Conservation (phyloP, 805 yeast species). For the Metschnikowia koreensis region DNA sequence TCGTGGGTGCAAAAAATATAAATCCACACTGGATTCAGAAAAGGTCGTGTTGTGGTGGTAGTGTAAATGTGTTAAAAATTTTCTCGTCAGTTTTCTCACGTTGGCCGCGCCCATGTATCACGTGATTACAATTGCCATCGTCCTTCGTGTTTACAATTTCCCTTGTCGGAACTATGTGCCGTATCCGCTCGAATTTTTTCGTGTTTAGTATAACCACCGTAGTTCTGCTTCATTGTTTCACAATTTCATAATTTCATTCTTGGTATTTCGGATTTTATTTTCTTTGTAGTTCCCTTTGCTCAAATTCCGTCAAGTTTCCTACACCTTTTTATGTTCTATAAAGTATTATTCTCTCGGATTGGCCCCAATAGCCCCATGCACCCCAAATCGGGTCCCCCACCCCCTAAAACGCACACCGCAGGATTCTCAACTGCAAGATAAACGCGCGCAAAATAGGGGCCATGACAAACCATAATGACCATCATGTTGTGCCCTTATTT, state of each 20-base stretch:
- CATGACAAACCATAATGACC: too few species aligned
- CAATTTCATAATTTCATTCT: background rate
- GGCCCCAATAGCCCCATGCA: too few species aligned
- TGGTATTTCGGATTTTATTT: background rate
- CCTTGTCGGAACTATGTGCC: too few species aligned
- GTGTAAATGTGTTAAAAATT: slow-evolving; percentile 22
- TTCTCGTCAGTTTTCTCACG: background rate
- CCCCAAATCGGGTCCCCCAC: too few species aligned
- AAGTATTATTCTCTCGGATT: too few species aligned
- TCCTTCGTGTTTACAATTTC: too few species aligned
- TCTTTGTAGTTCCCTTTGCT: too few species aligned
- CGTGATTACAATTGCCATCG: background rate
- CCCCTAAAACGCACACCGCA: too few species aligned
- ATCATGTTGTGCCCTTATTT: too few species aligned
- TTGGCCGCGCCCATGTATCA: background rate
- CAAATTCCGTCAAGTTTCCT: background rate
- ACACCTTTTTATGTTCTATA: background rate
- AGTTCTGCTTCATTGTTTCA: background rate
- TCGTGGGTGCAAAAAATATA: slow-evolving; percentile 16
- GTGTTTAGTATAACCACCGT: too few species aligned
- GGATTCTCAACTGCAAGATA: too few species aligned
- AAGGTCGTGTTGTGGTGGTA: slow-evolving; percentile 26
- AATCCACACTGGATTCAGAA: slow-evolving; percentile 4
- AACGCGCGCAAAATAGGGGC: background rate
- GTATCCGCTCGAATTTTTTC: too few species aligned